A percentile compares a stretch with the other conserved stretches of the same genome.
Conservation (phyloP, 2,329 filamentous ascomycete genomes). For the Graphium sp. region DNA sequence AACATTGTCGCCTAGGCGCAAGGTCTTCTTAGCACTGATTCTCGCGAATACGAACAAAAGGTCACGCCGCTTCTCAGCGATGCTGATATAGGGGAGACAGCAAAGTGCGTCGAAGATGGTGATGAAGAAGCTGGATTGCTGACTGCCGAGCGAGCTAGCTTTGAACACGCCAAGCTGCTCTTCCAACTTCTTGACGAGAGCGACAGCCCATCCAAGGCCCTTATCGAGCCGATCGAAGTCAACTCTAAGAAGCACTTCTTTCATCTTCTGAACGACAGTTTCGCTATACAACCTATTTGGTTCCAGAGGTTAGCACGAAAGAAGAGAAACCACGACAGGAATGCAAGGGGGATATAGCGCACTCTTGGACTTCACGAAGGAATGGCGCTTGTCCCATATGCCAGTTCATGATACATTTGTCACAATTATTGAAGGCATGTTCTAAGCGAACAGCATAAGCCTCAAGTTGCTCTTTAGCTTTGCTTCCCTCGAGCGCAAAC, state of each 20-base stretch:
- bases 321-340: too few relatives aligned
- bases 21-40: constrained; percentile 57
- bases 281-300: constrained; percentile 29
- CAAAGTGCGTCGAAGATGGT: constrained; percentile 81
- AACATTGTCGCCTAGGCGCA: constrained; percentile 55
- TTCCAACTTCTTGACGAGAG: constrained; percentile 35
- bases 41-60: constrained; percentile 76
- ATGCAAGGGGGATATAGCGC: too few relatives aligned
- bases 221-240: constrained; percentile 45
- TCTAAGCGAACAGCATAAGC: constrained; percentile 43
- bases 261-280: constrained; percentile 31
- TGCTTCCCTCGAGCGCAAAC: constrained; percentile 46
- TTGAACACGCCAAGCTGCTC: constrained; percentile 26
- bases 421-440: constrained; percentile 42
- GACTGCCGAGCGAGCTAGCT: constrained; percentile 25
- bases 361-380: constrained; percentile 45
- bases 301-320: too few relatives aligned
- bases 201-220: constrained; percentile 38
- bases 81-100: constrained; percentile 57
- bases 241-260: constrained; percentile 36
- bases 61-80: constrained; percentile 30
- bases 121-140: constrained; percentile 46
- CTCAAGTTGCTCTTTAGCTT: constrained; percentile 39
- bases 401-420: constrained; percentile 58
- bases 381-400: constrained; percentile 50